A percentile compares a stretch with the other conserved stretches of the same genome.
These are phyloP conservation scores for Pterocarpus macrocarpus DNA, from an alignment of 306 rosid genomes.

Conservation along the genomic window DNA sequence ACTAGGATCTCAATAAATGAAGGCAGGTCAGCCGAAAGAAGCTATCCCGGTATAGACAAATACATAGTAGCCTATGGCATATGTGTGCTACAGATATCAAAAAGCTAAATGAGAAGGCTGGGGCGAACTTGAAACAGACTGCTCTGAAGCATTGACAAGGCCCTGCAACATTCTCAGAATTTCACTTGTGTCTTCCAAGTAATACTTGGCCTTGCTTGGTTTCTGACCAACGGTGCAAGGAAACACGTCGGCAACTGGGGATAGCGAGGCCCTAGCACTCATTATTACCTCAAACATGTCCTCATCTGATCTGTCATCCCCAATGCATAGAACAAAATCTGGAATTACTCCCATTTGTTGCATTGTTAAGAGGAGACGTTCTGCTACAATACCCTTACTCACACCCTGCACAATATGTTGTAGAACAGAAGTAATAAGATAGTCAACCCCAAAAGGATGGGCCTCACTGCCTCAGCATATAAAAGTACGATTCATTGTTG, in stretches of 20 bases:
- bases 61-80: slow-evolving; percentile 20
- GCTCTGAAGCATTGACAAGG: slow-evolving; percentile 79
- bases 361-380: slow-evolving; percentile 52
- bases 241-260: slow-evolving; percentile 51
- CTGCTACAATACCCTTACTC: slow-evolving; percentile 54
- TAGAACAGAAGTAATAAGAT: slow-evolving; percentile 5
- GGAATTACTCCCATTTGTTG: slow-evolving; percentile 55
- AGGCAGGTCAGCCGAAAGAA: slow-evolving; percentile 29
- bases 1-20: slow-evolving; percentile 22
- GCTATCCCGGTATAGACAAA: slow-evolving; percentile 33
- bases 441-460: slow-evolving; percentile 1
- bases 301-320: slow-evolving; percentile 58
- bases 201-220: slow-evolving; percentile 58
- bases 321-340: slow-evolving; percentile 58
- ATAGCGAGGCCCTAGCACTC: slow-evolving; percentile 46
- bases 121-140: slow-evolving; percentile 46
- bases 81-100: slow-evolving; percentile 41
- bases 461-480: neutral
- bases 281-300: slow-evolving; percentile 56
- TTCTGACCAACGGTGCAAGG: slow-evolving; percentile 58
- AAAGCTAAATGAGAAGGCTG: slow-evolving; percentile 48
- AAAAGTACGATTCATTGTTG: neutral
- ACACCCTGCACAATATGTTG: slow-evolving; percentile 50
- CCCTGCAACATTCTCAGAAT: slow-evolving; percentile 88
- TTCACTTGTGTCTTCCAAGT: slow-evolving; percentile 78